phyloP scores from a whole-genome alignment of 2,329 filamentous ascomycete genomes.

The Arthroderma uncinatum region DNA sequence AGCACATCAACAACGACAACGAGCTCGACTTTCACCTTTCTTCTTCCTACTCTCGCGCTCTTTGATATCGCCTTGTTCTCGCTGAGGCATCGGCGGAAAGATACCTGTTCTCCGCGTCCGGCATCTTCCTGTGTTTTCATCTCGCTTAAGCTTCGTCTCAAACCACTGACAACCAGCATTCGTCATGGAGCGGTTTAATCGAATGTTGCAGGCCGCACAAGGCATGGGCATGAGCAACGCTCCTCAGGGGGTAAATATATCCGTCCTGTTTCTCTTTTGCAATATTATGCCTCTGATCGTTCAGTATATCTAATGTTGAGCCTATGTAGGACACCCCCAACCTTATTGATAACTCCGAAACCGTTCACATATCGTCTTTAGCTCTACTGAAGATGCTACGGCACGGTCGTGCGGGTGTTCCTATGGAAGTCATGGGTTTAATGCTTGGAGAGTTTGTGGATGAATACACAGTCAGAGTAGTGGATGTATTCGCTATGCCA shows the following conservation, averaged over 20 bases:
- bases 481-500: slow-evolving; percentile 98
- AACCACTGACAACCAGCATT: not conserved
- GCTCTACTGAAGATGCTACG: slow-evolving; percentile 97
- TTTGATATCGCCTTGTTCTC: not conserved
- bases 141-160: not conserved
- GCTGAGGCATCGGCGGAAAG: not conserved
- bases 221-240: slow-evolving; percentile 41
- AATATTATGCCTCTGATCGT: not conserved
- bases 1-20: not conserved
- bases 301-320: not conserved
- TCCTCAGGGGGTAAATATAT: slow-evolving; percentile 30
- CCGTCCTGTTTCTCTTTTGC: not conserved
- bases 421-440: slow-evolving; percentile 99
- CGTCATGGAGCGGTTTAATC: slow-evolving; percentile 81
- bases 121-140: not conserved
- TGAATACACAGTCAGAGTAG: slow-evolving; percentile 95
- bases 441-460: slow-evolving; percentile 99
- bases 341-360: slow-evolving; percentile 97
- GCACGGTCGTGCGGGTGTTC: slow-evolving; percentile 91
- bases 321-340: slow-evolving; percentile 64
- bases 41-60: not conserved
- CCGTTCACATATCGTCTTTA: slow-evolving; percentile 96
- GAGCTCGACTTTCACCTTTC: not conserved
- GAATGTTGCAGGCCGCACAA: slow-evolving; percentile 67
- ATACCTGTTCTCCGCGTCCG: not conserved